Percentiles rank a stretch among this genome's conserved stretches.
Evolutionary conservation across 495 filamentous ascomycete genomes (phyloP).

Genomic region (Ramalina intermedia): DNA sequence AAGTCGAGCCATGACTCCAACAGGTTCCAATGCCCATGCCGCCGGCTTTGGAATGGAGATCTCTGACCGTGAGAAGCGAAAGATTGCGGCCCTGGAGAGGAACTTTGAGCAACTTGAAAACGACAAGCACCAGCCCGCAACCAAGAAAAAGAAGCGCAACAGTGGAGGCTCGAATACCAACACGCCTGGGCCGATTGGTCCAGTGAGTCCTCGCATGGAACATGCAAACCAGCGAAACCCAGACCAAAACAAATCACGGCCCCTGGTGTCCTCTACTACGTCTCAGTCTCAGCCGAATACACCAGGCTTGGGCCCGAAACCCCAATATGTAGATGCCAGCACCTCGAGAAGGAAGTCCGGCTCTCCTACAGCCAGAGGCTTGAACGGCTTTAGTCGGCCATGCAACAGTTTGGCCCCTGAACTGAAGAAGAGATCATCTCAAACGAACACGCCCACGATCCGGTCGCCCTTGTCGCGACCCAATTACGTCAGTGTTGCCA

Average conservation of each 20-base stretch:
- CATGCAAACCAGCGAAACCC: too few relatives aligned
- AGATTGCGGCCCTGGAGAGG: constrained; percentile 72
- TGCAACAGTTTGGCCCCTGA: constrained; percentile 1
- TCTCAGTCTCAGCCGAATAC: constrained; percentile 16
- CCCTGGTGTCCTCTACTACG: constrained; percentile 5
- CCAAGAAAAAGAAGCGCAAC: constrained; percentile 33
- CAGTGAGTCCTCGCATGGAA: neutral
- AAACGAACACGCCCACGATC: constrained; percentile 18
- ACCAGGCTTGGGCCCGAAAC: constrained; percentile 5
- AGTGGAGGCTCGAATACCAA: constrained; percentile 29
- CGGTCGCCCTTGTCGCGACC: constrained; percentile 18
- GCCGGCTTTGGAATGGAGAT: constrained; percentile 45
- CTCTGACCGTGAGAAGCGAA: constrained; percentile 76
- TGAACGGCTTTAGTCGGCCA: neutral
- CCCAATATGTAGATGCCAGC: constrained; percentile 13
- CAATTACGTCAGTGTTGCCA: constrained; percentile 30
- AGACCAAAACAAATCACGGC: constrained; percentile 5
- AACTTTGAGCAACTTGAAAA: constrained; percentile 47
- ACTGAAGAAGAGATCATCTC: constrained; percentile 19
- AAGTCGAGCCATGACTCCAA: constrained; percentile 73
- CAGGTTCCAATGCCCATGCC: constrained; percentile 32
- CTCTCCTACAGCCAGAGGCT: constrained; percentile 9
- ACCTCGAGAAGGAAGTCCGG: constrained; percentile 9
- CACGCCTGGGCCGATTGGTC: constrained; percentile 12
- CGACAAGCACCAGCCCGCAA: constrained; percentile 27